A percentile compares a stretch with the other conserved stretches of the same genome.
Conservation (phyloP, 306 rosid genomes). For the Mucuna pruriens region DNA sequence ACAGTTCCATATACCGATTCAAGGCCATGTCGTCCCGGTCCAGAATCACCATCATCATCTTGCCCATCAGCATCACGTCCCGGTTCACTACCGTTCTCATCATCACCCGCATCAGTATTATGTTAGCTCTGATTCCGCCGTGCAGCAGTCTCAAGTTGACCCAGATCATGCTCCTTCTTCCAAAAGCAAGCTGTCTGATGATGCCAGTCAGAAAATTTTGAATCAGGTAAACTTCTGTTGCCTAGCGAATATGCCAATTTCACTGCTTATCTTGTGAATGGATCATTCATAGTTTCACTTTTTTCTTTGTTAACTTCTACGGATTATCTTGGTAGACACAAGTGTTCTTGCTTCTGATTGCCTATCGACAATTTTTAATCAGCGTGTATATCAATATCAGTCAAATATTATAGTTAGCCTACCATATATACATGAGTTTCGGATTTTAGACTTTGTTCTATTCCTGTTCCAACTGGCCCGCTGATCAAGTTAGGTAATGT, state of each 20-base stretch:
- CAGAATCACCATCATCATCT: constrained; percentile 59
- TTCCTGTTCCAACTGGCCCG: background rate
- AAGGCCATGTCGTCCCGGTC: constrained; percentile 52
- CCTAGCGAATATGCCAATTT: constrained; percentile 17
- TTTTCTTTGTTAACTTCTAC: background rate
- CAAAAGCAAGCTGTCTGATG: constrained; percentile 73
- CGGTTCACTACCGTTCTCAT: constrained; percentile 62
- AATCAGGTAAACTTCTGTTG: constrained; percentile 65
- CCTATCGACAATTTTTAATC: background rate
- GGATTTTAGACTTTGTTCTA: constrained; percentile 1
- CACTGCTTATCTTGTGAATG: background rate
- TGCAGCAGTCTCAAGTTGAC: constrained; percentile 54
- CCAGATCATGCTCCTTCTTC: constrained; percentile 55
- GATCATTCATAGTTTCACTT: background rate
- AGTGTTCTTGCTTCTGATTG: constrained; percentile 2
- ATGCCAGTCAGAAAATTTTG: constrained; percentile 69
- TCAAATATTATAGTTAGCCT: background rate
- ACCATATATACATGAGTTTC: background rate
- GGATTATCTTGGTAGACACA: background rate
- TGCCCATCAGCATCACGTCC: constrained; percentile 54
- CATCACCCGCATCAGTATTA: constrained; percentile 52
- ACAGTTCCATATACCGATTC: constrained; percentile 65
- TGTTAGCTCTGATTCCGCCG: constrained; percentile 40
- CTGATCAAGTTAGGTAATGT: background rate
- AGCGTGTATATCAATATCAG: background rate